Base-by-base conservation (phyloP, 2,329 filamentous ascomycete genomes). In the Aspergillus jensenii region DNA sequence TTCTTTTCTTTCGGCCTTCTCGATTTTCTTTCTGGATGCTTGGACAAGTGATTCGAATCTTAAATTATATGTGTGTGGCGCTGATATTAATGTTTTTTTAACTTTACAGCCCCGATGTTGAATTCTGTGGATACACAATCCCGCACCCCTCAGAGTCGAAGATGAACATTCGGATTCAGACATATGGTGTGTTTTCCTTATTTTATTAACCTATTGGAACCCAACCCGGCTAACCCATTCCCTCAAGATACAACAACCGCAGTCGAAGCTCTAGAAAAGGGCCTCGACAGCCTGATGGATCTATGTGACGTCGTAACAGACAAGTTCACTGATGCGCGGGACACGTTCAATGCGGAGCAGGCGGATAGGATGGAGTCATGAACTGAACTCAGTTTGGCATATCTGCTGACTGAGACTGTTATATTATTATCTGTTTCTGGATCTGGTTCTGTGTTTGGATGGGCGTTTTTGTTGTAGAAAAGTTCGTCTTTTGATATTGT, bases 151-250 rank as follows among this genome's bases (percentile, higher is more conserved):
- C 93, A 40, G 95, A 99, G 77, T 81, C 88, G 41, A 95, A 96
- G 78, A 96, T 99, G 93, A 96, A 98, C 71, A 81, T 99, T 61
- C 87, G 95, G 69, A 98, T 99, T 62, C 95, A 99, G 77, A 99
- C 93, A 65, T 98, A 95, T 70, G 90, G 93, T 96, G 80, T 72
- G 87, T 76, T 17, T 15, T 21, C n/a, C 37, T 9, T 9, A 21
- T 21, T 21, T 4, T 21, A 21, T 4, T 21, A 21, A 21, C 21
- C 21, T 21, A 21, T 9, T 15, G 33, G 33, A 37, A 37, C 12
- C 12, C 35, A n/a, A n/a, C 12, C 35, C 17, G 15, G 49, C 43
- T 53, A 25, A 46, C 33, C 35, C 5, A 37, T 37, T 5, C n/a
- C 35, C 15, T 21, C 41, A 15, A 56, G 91, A 91, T 66, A 87